Conservation (phyloP, 192 early-diverging fungal species). For the Linnemannia elongata region DNA sequence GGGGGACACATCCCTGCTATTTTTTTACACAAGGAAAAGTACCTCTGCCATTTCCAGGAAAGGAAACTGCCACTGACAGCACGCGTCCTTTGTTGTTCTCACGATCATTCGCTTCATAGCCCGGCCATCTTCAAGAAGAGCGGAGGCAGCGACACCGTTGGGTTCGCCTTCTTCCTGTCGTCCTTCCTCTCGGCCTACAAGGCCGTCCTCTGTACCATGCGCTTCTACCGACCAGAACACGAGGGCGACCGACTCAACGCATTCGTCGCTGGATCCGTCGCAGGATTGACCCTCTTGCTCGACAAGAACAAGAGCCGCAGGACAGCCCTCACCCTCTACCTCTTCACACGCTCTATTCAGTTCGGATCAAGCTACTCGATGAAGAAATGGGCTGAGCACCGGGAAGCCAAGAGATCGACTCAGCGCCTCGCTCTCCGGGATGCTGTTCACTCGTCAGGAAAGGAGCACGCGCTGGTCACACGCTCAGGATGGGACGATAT, state of each 20-base stretch:
- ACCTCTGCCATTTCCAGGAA: neutral
- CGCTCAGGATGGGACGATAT: conserved; percentile 60
- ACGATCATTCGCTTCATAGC: too few relatives aligned
- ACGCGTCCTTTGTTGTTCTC: neutral
- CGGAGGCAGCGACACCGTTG: conserved; percentile 71
- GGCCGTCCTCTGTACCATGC: conserved; percentile 71
- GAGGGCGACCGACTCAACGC: conserved; percentile 71
- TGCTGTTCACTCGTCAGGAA: conserved; percentile 15
- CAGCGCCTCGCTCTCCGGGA: conserved; percentile 34
- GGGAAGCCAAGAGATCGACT: conserved; percentile 37
- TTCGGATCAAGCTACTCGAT: conserved; percentile 73
- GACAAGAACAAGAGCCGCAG: conserved; percentile 72
- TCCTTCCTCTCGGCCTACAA: conserved; percentile 75
- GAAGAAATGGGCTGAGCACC: conserved; percentile 65
- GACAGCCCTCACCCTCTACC: conserved; percentile 73
- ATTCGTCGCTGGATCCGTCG: conserved; percentile 73
- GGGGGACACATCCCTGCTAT: neutral
- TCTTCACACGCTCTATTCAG: conserved; percentile 74
- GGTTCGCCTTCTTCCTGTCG: conserved; percentile 78
- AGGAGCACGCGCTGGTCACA: conserved; percentile 28
- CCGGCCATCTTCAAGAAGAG: conserved; percentile 58
- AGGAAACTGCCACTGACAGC: neutral
- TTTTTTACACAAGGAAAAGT: neutral
- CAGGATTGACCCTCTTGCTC: conserved; percentile 71
- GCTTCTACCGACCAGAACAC: conserved; percentile 57